Percentiles rank a stretch among this genome's conserved stretches.
Conservation (phyloP, 108 stramenopile species). For the Fragilariopsis cylindrus region DNA sequence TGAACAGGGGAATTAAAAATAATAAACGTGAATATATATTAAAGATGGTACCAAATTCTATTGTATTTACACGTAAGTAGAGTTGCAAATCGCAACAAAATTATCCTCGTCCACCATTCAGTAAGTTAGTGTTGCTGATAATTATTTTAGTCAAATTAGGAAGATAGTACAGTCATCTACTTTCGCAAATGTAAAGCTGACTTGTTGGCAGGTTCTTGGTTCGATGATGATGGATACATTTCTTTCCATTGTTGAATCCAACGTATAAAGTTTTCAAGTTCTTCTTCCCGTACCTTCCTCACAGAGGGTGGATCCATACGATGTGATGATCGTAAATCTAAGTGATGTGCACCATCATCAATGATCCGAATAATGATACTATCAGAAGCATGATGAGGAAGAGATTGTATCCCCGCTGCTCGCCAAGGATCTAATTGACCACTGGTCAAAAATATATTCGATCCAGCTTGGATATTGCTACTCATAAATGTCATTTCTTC, state of each 20-base stretch:
- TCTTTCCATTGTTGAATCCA: slow-evolving; percentile 29
- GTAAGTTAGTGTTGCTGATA: too few relatives aligned
- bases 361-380: slow-evolving; percentile 32
- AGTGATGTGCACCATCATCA: slow-evolving; percentile 34
- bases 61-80: too few relatives aligned
- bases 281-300: slow-evolving; percentile 25
- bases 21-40: too few relatives aligned
- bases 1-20: too few relatives aligned
- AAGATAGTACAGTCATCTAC: too few relatives aligned
- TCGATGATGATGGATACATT: slow-evolving; percentile 2
- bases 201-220: too few relatives aligned
- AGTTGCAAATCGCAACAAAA: too few relatives aligned
- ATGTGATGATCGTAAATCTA: slow-evolving; percentile 30
- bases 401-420: slow-evolving; percentile 33
- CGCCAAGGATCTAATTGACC: slow-evolving; percentile 45
- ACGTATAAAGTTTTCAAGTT: slow-evolving; percentile 9
- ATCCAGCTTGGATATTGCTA: slow-evolving; percentile 29
- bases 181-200: too few relatives aligned
- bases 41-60: too few relatives aligned
- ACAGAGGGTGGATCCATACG: slow-evolving; percentile 36
- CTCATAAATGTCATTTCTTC: slow-evolving; percentile 40
- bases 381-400: slow-evolving; percentile 23
- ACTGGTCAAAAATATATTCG: slow-evolving; percentile 41
- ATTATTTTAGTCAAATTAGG: too few relatives aligned
- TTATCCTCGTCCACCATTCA: too few relatives aligned